A percentile compares a stretch with the other conserved stretches of the same genome.
Conservation (phyloP, 2,329 filamentous ascomycete genomes). For the Dichotomopilus funicola region DNA sequence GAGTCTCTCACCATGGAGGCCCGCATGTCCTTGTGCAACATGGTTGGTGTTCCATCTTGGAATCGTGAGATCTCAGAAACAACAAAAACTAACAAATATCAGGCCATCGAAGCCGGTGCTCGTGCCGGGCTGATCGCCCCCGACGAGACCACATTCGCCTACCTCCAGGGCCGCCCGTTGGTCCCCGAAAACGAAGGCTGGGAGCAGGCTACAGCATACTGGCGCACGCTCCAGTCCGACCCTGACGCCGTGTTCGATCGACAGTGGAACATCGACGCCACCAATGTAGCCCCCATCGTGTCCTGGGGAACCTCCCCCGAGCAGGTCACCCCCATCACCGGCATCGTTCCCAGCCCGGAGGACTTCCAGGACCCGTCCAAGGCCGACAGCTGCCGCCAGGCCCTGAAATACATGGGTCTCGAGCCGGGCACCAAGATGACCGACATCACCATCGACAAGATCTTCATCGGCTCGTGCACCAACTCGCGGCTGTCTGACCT, state of each 20-base stretch:
- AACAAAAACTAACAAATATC: no score
- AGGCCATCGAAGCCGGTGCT: constrained; percentile 86
- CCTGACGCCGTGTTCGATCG: constrained; percentile 83
- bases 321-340: constrained; percentile 91
- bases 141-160: constrained; percentile 89
- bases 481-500: constrained; percentile 96
- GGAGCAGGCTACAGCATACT: constrained; percentile 83
- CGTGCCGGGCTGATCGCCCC: constrained; percentile 95
- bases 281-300: constrained; percentile 87
- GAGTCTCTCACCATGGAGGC: constrained; percentile 88
- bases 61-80: no score
- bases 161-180: constrained; percentile 84
- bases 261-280: constrained; percentile 82
- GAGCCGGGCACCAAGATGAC: constrained; percentile 81
- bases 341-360: constrained; percentile 79
- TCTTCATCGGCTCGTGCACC: constrained; percentile 97
- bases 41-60: constrained; percentile 39
- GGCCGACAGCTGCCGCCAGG: constrained; percentile 70
- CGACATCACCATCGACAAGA: constrained; percentile 87
- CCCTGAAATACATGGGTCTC: constrained; percentile 95
- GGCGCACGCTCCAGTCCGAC: constrained; percentile 80
- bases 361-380: constrained; percentile 74
- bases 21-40: constrained; percentile 99
- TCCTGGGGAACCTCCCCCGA: constrained; percentile 99
- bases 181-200: constrained; percentile 85